Evolutionary conservation across 176 grass and related monocot genomes (phyloP).

Genomic region (Bolboschoenus planiculmis): DNA sequence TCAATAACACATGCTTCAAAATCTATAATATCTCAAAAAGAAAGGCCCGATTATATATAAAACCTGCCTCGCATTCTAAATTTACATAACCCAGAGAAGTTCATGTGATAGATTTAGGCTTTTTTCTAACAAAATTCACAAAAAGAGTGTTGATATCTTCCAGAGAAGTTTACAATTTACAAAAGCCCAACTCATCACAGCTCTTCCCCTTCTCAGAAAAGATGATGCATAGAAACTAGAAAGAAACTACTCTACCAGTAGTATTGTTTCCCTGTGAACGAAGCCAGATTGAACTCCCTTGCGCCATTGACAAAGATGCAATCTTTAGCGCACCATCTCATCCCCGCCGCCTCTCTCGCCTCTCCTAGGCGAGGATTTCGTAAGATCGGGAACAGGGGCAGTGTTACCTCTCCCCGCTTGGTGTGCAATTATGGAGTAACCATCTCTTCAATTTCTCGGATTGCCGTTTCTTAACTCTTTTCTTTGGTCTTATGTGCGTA

Average conservation of each 20-base stretch:
- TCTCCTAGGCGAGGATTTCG: background rate
- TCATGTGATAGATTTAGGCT: background rate
- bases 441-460: background rate
- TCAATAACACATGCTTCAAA: too few relatives aligned
- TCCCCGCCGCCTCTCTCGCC: background rate
- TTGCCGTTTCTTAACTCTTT: background rate
- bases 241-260: too few relatives aligned
- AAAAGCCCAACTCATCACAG: background rate
- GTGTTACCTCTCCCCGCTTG: background rate
- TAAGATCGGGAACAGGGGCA: background rate
- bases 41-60: background rate
- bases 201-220: background rate
- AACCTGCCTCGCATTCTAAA: background rate
- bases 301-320: slow-evolving; percentile 20
- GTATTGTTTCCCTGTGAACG: background rate
- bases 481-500: background rate
- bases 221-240: background rate
- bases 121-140: background rate
- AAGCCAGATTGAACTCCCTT: background rate
- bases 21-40: background rate
- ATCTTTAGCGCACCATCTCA: background rate
- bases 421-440: background rate
- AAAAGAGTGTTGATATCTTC: too few relatives aligned
- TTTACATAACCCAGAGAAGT: background rate
- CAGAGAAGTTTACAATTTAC: too few relatives aligned